phyloP scores from a whole-genome alignment of 2,329 filamentous ascomycete species.

The Verruconis gallopava region DNA sequence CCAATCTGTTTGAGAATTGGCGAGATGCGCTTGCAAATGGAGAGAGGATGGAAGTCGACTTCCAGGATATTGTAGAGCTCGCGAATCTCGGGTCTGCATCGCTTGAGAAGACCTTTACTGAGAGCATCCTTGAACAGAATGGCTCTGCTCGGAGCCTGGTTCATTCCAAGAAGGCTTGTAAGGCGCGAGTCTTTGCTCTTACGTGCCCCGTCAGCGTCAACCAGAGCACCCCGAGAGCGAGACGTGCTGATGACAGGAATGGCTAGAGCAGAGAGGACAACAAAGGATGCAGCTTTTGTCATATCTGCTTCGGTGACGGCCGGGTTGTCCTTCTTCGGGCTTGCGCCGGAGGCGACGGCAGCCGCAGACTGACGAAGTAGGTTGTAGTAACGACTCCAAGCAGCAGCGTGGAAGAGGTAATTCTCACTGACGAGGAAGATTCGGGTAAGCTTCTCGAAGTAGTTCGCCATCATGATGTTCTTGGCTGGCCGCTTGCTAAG shows the following conservation, averaged over 20 bases:
- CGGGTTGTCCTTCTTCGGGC: constrained; percentile 90
- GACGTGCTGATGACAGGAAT: constrained; percentile 99
- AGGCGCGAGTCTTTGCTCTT: constrained; percentile 99
- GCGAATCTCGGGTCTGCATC: constrained; percentile 84
- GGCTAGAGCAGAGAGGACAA: constrained; percentile 86
- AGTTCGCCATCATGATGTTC: constrained; percentile 99
- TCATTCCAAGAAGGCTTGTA: constrained; percentile 91
- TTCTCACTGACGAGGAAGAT: constrained; percentile 99
- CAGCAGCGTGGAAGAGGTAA: constrained; percentile 96
- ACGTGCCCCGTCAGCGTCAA: constrained; percentile 90
- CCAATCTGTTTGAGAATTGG: constrained; percentile 91
- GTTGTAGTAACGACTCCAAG: constrained; percentile 96
- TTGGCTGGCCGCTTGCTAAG: constrained; percentile 96
- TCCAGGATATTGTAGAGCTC: constrained; percentile 98
- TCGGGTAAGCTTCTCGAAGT: constrained; percentile 97
- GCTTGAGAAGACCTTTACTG: constrained; percentile 87
- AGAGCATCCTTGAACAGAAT: constrained; percentile 91
- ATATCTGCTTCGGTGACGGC: constrained; percentile 79
- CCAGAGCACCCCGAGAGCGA: constrained; percentile 84
- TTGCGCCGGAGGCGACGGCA: constrained; percentile 69
- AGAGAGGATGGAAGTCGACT: constrained; percentile 96
- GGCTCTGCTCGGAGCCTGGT: constrained; percentile 72
- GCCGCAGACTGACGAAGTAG: constrained; percentile 82
- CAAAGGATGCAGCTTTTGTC: constrained; percentile 88
- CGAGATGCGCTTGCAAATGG: constrained; percentile 98